phyloP scores from a whole-genome alignment of 768 basidiomycete genomes.

The Serendipita sp. region DNA sequence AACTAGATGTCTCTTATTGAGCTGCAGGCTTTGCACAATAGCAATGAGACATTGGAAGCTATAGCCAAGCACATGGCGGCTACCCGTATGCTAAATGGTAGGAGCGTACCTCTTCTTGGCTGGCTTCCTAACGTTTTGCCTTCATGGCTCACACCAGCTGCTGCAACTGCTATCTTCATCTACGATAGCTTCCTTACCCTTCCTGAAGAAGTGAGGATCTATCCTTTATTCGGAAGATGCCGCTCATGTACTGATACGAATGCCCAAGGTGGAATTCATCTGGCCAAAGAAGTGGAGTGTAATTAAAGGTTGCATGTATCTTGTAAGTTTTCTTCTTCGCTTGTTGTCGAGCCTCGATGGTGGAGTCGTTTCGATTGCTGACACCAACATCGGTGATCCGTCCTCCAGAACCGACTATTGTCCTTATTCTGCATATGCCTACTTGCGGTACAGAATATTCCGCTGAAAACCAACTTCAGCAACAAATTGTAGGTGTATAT shows the following conservation, averaged over 20 bases:
- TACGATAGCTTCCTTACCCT: background rate
- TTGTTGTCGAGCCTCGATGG: background rate
- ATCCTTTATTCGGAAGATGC: background rate
- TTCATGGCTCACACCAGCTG: background rate
- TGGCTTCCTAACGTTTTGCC: background rate
- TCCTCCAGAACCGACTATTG: no score
- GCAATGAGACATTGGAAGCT: background rate
- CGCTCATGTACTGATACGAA: background rate
- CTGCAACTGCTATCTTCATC: background rate
- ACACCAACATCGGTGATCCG: background rate
- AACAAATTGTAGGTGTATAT: no score
- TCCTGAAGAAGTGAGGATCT: background rate
- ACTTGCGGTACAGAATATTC: no score
- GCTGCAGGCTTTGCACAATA: background rate
- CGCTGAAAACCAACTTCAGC: no score
- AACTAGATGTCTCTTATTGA: background rate
- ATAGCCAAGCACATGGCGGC: background rate
- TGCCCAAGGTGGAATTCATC: background rate
- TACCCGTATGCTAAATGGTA: background rate
- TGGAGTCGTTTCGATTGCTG: background rate
- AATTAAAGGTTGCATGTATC: background rate
- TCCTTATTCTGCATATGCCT: no score
- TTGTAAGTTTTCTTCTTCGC: background rate
- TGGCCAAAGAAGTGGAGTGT: background rate
- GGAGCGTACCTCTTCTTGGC: no score